These are phyloP conservation scores for Fusarium liriodendri DNA, from an alignment of 2,329 filamentous ascomycete species.

Conservation along the genomic window DNA sequence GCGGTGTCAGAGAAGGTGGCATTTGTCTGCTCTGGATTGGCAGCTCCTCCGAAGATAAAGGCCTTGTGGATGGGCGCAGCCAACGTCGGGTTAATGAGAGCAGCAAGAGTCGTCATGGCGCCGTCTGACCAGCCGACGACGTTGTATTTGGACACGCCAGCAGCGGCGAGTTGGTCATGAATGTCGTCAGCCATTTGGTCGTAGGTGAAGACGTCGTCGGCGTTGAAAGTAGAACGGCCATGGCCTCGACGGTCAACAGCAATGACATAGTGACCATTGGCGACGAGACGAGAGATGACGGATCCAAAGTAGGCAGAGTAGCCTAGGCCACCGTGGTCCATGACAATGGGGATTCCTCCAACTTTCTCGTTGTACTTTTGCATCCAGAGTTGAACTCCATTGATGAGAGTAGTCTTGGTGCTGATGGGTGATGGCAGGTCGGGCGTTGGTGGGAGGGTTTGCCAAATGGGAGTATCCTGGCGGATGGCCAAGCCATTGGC, in stretches of 20 bases:
- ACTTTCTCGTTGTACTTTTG: slow-evolving; percentile 54
- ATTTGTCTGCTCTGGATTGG: slow-evolving; percentile 50
- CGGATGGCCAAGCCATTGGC: slow-evolving; percentile 39
- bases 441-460: slow-evolving; percentile 53
- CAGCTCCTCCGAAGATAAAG: slow-evolving; percentile 53
- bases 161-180: slow-evolving; percentile 44
- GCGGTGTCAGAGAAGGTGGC: slow-evolving; percentile 46
- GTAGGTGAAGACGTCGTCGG: slow-evolving; percentile 52
- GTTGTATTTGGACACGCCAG: slow-evolving; percentile 46
- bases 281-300: slow-evolving; percentile 50
- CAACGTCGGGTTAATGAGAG: slow-evolving; percentile 48
- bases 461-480: slow-evolving; percentile 44
- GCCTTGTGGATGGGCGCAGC: slow-evolving; percentile 51
- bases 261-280: slow-evolving; percentile 51
- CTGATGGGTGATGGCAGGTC: slow-evolving; percentile 50
- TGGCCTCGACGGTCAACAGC: slow-evolving; percentile 56
- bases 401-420: slow-evolving; percentile 44
- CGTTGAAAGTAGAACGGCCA: slow-evolving; percentile 52
- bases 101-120: slow-evolving; percentile 51
- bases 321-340: slow-evolving; percentile 55
- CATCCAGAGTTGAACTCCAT: slow-evolving; percentile 54
- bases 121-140: slow-evolving; percentile 57
- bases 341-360: slow-evolving; percentile 49
- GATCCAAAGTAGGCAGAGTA: slow-evolving; percentile 55
- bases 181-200: slow-evolving; percentile 52